Evolutionary conservation across 2,329 filamentous ascomycete genomes (phyloP).

Genomic region (Leptographium wingfieldii): DNA sequence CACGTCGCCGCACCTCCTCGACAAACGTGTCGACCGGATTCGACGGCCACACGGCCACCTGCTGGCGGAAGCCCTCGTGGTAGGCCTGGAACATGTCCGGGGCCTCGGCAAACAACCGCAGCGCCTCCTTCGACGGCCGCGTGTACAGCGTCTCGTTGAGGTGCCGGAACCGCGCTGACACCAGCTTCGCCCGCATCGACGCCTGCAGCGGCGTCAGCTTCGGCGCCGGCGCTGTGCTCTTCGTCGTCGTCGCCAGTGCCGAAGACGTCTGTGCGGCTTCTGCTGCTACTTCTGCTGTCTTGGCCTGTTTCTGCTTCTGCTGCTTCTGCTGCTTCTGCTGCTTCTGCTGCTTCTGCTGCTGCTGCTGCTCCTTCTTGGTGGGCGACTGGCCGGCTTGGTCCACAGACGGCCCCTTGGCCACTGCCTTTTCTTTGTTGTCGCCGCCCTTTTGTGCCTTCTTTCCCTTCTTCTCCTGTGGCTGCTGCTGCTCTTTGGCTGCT

Average conservation of each 20-base stretch:
- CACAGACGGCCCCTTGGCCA: neutral
- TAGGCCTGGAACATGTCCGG: constrained; percentile 95
- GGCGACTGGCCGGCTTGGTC: neutral
- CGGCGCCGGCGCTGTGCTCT: constrained; percentile 21
- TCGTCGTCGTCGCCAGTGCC: neutral
- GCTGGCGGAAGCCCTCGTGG: constrained; percentile 88
- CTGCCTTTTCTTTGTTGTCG: constrained; percentile 7
- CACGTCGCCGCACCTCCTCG: constrained; percentile 51
- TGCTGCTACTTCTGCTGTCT: neutral
- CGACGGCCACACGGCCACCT: constrained; percentile 91
- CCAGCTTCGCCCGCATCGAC: constrained; percentile 87
- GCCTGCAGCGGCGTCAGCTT: constrained; percentile 83
- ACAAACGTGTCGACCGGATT: constrained; percentile 92
- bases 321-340: neutral
- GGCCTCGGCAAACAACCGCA: constrained; percentile 67
- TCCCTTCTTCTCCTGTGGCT: constrained; percentile 16
- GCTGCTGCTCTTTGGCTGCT: constrained; percentile 11
- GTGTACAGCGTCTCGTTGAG: constrained; percentile 97
- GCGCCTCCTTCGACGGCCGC: constrained; percentile 71
- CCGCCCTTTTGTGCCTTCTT: constrained; percentile 16
- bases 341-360: constrained; percentile 1
- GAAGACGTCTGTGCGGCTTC: neutral
- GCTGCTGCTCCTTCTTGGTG: neutral
- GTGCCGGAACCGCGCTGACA: constrained; percentile 91
- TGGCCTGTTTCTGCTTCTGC: neutral